phyloP scores from a whole-genome alignment of 2,329 filamentous ascomycete species.

The Fusarium nematophilum region DNA sequence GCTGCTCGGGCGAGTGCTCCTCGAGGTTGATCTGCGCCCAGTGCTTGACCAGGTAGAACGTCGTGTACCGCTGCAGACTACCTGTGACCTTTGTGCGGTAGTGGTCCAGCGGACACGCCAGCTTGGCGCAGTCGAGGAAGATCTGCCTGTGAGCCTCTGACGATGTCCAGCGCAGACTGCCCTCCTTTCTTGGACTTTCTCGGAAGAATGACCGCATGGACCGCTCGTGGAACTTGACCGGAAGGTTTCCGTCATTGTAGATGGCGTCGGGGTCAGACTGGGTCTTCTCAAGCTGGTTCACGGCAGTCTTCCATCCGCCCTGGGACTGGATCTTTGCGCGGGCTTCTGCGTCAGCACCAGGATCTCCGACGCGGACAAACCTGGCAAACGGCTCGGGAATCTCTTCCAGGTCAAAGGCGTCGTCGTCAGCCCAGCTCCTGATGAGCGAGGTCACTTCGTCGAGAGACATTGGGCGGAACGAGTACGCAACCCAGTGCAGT shows the following conservation, averaged over 20 bases:
- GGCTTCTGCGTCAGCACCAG: constrained; percentile 38
- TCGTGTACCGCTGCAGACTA: constrained; percentile 22
- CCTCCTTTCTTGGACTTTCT: constrained; percentile 11
- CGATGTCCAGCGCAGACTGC: constrained; percentile 21
- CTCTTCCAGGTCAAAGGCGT: constrained; percentile 40
- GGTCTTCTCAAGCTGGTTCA: constrained; percentile 37
- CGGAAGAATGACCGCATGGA: constrained; percentile 45
- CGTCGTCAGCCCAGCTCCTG: constrained; percentile 27
- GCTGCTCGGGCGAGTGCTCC: constrained; percentile 25
- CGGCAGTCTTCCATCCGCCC: constrained; percentile 15
- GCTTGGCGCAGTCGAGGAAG: constrained; percentile 34
- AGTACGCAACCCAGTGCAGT: constrained; percentile 45
- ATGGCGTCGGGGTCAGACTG: constrained; percentile 21
- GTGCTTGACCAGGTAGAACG: constrained; percentile 30
- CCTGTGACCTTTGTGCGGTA: neutral
- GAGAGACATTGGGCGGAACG: constrained; percentile 38
- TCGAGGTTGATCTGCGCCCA: constrained; percentile 32
- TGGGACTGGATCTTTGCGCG: constrained; percentile 17
- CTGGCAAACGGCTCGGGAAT: constrained; percentile 43
- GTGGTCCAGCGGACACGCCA: constrained; percentile 16
- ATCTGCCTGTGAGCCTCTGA: constrained; percentile 44
- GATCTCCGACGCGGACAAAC: constrained; percentile 43
- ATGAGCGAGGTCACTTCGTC: constrained; percentile 39
- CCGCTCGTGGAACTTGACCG: constrained; percentile 45
- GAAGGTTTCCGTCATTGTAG: constrained; percentile 42